phyloP scores from a whole-genome alignment of 2,329 filamentous ascomycete species.

The Xylaria sp. region DNA sequence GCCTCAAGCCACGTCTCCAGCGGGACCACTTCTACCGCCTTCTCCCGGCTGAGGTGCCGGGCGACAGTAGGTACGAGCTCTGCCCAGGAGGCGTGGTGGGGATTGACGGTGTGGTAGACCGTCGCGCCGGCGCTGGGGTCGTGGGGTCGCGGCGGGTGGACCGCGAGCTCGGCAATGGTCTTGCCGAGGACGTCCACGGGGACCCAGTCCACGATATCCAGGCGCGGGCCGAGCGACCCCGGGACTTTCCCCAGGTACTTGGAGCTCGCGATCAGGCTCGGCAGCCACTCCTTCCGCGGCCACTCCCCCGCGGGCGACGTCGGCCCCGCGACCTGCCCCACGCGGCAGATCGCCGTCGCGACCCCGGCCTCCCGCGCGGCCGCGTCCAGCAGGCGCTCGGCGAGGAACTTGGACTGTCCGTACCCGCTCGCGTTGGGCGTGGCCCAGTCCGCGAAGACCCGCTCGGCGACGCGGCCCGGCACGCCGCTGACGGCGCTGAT shows the following conservation, averaged over 20 bases:
- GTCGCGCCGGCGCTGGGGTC: slow-evolving; percentile 15
- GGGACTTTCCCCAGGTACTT: slow-evolving; percentile 42
- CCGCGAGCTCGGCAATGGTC: slow-evolving; percentile 37
- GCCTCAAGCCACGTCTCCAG: slow-evolving; percentile 36
- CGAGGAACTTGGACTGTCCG: slow-evolving; percentile 42
- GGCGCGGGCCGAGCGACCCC: slow-evolving; percentile 29
- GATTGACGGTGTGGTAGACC: slow-evolving; percentile 41
- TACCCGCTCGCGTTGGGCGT: slow-evolving; percentile 34
- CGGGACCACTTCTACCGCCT: slow-evolving; percentile 29
- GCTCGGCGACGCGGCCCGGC: slow-evolving; percentile 24
- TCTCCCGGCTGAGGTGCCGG: slow-evolving; percentile 13
- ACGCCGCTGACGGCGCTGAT: slow-evolving; percentile 35
- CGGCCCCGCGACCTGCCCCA: slow-evolving; percentile 43
- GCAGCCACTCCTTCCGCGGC: slow-evolving; percentile 43
- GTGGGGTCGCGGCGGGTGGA: not conserved
- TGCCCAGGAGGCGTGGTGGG: slow-evolving; percentile 33
- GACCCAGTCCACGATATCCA: slow-evolving; percentile 39
- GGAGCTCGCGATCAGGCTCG: slow-evolving; percentile 43
- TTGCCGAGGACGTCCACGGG: slow-evolving; percentile 38
- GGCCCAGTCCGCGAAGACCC: slow-evolving; percentile 34
- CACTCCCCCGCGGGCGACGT: slow-evolving; percentile 35
- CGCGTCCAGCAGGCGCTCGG: slow-evolving; percentile 40
- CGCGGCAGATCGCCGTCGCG: slow-evolving; percentile 34
- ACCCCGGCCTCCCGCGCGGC: slow-evolving; percentile 36
- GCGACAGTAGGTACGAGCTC: slow-evolving; percentile 27